phyloP scores from a whole-genome alignment of 208 protist genomes.

The Trypanosoma mega region DNA sequence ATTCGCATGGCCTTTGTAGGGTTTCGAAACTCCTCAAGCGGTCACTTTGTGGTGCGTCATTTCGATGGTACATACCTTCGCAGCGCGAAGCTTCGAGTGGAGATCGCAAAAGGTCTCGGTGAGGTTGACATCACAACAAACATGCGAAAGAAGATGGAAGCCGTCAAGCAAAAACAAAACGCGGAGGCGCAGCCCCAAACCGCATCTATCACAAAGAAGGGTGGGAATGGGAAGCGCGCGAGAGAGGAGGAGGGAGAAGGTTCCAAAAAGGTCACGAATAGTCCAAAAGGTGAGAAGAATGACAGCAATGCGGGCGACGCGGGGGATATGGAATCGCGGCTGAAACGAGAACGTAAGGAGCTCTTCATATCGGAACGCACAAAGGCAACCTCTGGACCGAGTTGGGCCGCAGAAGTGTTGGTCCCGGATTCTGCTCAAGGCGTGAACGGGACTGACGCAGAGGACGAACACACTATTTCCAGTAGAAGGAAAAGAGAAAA shows the following conservation, averaged over 20 bases:
- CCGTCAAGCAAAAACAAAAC: slow-evolving; percentile 10
- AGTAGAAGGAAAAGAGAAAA: not conserved
- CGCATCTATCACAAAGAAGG: slow-evolving; percentile 6
- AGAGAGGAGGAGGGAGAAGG: slow-evolving; percentile 3
- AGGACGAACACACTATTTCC: not conserved
- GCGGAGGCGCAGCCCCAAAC: slow-evolving; percentile 10
- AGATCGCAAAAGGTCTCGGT: slow-evolving; percentile 71
- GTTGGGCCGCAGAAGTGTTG: slow-evolving; percentile 75
- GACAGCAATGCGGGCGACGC: slow-evolving; percentile 2
- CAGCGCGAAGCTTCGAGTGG: slow-evolving; percentile 89
- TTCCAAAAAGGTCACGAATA: not conserved
- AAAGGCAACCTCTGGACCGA: slow-evolving; percentile 54
- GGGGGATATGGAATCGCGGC: slow-evolving; percentile 6
- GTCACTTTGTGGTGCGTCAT: slow-evolving; percentile 83
- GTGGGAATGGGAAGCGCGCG: not conserved
- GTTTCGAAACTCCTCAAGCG: slow-evolving; percentile 84
- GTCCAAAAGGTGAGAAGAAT: slow-evolving; percentile 6
- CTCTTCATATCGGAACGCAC: slow-evolving; percentile 70
- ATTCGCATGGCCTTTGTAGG: slow-evolving; percentile 97
- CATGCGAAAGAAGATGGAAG: slow-evolving; percentile 47
- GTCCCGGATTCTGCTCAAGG: slow-evolving; percentile 34
- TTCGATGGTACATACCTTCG: slow-evolving; percentile 95
- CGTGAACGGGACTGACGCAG: not conserved
- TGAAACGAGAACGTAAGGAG: slow-evolving; percentile 32
- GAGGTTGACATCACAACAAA: slow-evolving; percentile 68